Evolutionary conservation across 1,284 basidiomycete species (phyloP).

Genomic region (Trichosporon sp.): DNA sequence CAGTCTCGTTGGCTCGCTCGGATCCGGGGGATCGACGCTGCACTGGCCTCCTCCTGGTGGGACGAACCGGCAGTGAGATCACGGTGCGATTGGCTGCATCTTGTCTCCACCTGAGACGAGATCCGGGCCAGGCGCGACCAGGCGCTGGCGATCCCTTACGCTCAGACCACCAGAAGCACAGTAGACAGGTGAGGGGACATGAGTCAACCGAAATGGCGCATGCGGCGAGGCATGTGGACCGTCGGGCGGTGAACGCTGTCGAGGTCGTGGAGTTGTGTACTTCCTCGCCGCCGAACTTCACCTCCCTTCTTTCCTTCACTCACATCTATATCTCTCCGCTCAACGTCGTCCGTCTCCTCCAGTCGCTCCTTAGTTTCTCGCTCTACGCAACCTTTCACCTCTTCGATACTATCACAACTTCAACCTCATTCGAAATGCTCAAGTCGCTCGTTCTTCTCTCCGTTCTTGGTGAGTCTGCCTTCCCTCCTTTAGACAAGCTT

Average conservation of each 20-base stretch:
- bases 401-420: background rate
- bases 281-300: background rate
- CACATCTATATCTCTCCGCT: background rate
- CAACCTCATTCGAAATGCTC: background rate
- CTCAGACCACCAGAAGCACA: no score
- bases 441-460: conserved; percentile 8
- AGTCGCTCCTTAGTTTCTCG: background rate
- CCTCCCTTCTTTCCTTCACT: background rate
- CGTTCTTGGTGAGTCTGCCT: background rate
- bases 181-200: no score
- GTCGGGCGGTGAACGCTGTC: no score
- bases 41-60: background rate
- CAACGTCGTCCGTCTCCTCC: background rate
- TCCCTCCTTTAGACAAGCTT: background rate
- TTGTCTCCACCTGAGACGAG: no score
- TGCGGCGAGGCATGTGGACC: no score
- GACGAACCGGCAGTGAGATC: background rate
- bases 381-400: background rate
- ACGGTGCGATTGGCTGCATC: background rate
- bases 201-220: no score
- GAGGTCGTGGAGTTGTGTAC: background rate
- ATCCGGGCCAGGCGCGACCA: no score
- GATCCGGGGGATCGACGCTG: background rate
- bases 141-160: no score
- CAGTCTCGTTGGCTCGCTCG: background rate